phyloP scores from a whole-genome alignment of 768 basidiomycete species.

The Candolleomyces aberdarensis region DNA sequence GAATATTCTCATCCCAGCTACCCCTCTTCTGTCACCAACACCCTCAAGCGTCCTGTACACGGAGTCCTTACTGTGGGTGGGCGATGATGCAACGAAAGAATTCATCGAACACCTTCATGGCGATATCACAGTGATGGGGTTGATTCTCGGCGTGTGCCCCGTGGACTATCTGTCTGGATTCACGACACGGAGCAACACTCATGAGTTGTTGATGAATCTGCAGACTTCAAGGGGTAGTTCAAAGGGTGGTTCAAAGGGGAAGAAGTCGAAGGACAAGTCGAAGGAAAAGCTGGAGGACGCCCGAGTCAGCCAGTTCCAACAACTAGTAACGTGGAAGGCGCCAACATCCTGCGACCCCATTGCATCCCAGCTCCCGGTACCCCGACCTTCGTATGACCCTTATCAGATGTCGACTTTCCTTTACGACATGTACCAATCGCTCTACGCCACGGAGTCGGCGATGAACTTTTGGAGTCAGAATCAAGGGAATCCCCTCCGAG shows the following conservation, averaged over 20 bases:
- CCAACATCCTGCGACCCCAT: constrained; percentile 22
- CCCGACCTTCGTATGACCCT: constrained; percentile 16
- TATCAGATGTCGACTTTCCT: constrained; percentile 32
- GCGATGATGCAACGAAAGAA: constrained; percentile 26
- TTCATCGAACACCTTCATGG: constrained; percentile 28
- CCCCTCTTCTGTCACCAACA: constrained; percentile 33
- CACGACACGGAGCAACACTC: constrained; percentile 30
- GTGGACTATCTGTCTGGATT: constrained; percentile 32
- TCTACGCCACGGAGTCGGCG: constrained; percentile 32
- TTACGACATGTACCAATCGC: constrained; percentile 34
- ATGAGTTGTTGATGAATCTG: constrained; percentile 28
- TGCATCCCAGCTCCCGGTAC: constrained; percentile 1
- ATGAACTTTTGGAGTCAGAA: constrained; percentile 13
- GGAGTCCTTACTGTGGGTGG: constrained; percentile 34
- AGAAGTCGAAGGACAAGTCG: background rate
- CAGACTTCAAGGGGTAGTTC: background rate
- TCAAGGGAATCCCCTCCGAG: background rate
- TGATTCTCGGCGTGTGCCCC: constrained; percentile 34
- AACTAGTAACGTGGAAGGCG: constrained; percentile 35
- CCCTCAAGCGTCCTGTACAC: constrained; percentile 38
- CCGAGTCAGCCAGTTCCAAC: constrained; percentile 28
- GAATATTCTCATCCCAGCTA: constrained; percentile 36
- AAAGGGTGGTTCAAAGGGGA: background rate
- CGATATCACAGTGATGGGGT: constrained; percentile 29
- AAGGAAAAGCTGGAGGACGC: background rate